phyloP scores from a whole-genome alignment of 129 eudicot species.

The Helichrysum umbraculigerum region DNA sequence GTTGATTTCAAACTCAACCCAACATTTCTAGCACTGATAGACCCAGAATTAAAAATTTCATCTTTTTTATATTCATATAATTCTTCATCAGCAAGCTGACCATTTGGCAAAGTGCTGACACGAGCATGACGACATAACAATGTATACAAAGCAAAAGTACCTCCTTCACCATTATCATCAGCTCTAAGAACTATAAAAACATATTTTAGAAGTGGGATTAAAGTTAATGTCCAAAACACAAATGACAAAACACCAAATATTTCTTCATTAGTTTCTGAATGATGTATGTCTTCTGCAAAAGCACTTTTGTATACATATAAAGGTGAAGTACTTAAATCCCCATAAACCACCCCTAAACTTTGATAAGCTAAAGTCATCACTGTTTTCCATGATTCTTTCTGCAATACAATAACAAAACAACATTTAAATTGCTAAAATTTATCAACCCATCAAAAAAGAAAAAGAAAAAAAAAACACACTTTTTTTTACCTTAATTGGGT shows the following conservation, averaged over 20 bases:
- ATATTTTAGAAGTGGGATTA: slow-evolving; percentile 74
- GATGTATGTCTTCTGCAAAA: slow-evolving; percentile 86
- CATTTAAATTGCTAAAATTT: not conserved
- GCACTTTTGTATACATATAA: slow-evolving; percentile 78
- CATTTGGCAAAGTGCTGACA: slow-evolving; percentile 78
- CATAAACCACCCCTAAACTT: slow-evolving; percentile 88
- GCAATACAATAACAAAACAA: slow-evolving; percentile 26
- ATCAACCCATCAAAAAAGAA: not conserved
- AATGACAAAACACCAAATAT: slow-evolving; percentile 76
- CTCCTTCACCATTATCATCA: slow-evolving; percentile 94
- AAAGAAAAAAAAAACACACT: not conserved
- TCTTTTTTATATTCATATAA: slow-evolving; percentile 61
- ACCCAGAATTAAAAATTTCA: slow-evolving; percentile 36
- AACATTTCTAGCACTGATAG: slow-evolving; percentile 19
- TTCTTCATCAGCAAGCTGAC: slow-evolving; percentile 80
- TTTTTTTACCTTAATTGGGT: slow-evolving; percentile 61
- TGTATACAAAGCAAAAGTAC: slow-evolving; percentile 85
- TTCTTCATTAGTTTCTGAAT: slow-evolving; percentile 82
- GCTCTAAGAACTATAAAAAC: slow-evolving; percentile 82
- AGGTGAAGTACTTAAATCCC: slow-evolving; percentile 88
- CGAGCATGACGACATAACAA: slow-evolving; percentile 79
- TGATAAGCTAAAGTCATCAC: slow-evolving; percentile 78
- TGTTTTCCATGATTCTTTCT: slow-evolving; percentile 84
- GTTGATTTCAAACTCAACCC: slow-evolving; percentile 60
- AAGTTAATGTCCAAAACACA: slow-evolving; percentile 83